A percentile compares a stretch with the other conserved stretches of the same genome.
These are phyloP conservation scores for Glonium stellatum DNA, from an alignment of 495 filamentous ascomycete genomes.

Conservation along the genomic window DNA sequence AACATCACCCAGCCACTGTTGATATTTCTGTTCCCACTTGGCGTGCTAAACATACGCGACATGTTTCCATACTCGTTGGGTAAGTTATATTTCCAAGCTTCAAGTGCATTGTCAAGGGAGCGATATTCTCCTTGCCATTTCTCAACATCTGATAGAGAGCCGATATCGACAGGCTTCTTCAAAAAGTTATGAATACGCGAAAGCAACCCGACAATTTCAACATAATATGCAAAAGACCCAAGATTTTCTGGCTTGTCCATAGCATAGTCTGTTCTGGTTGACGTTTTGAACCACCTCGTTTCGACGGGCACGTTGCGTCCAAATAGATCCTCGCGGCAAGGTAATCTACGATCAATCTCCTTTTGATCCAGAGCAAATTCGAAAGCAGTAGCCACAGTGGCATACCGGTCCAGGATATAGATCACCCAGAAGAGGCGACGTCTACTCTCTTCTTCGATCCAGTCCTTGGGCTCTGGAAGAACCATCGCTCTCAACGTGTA, in stretches of 20 bases:
- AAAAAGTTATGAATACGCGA: conserved; percentile 80
- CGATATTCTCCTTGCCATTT: conserved; percentile 82
- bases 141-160: conserved; percentile 73
- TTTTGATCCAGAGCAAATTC: conserved; percentile 82
- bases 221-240: conserved; percentile 76
- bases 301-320: conserved; percentile 74
- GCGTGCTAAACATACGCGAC: conserved; percentile 59
- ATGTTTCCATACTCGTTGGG: conserved; percentile 77
- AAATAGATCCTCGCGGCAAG: conserved; percentile 82
- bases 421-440: conserved; percentile 88
- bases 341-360: conserved; percentile 79
- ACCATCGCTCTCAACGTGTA: conserved; percentile 77
- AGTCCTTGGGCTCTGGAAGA: conserved; percentile 72
- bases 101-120: conserved; percentile 68
- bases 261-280: conserved; percentile 48
- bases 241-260: conserved; percentile 70
- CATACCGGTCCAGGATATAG: conserved; percentile 80
- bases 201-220: conserved; percentile 78
- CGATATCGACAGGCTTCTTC: conserved; percentile 82
- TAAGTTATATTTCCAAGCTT: conserved; percentile 74
- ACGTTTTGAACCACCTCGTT: conserved; percentile 69
- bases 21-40: conserved; percentile 54
- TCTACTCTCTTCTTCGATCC: conserved; percentile 80
- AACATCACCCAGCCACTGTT: conserved; percentile 85
- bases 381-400: conserved; percentile 80